phyloP scores from a whole-genome alignment of 2,329 filamentous ascomycete genomes.

The Metarhizium humberi region DNA sequence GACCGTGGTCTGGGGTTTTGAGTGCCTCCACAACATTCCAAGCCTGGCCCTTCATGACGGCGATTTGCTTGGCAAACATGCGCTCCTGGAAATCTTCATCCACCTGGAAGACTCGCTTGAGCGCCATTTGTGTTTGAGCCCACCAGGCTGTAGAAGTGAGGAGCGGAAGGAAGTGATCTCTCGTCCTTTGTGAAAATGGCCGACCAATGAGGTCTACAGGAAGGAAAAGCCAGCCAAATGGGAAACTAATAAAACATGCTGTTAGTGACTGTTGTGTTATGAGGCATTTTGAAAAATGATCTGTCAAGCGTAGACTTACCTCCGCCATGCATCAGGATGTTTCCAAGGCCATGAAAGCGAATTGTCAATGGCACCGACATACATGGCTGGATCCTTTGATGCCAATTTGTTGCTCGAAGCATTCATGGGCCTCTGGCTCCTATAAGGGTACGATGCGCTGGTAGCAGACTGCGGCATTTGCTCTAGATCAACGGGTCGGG shows the following conservation, averaged over 20 bases:
- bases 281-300: background rate
- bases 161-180: constrained; percentile 91
- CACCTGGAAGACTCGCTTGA: constrained; percentile 81
- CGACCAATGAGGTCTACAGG: constrained; percentile 93
- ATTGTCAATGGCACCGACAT: constrained; percentile 92
- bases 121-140: constrained; percentile 81
- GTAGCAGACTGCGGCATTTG: constrained; percentile 31
- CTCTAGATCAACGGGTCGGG: constrained; percentile 50
- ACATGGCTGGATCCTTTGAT: constrained; percentile 49
- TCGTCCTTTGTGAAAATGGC: constrained; percentile 88
- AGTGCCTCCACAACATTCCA: constrained; percentile 99
- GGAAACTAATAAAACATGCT: constrained; percentile 56
- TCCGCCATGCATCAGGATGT: constrained; percentile 80
- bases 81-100: constrained; percentile 95
- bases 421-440: constrained; percentile 75
- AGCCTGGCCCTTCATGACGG: constrained; percentile 97
- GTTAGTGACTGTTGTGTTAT: constrained; percentile 14
- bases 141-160: constrained; percentile 95
- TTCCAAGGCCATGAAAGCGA: constrained; percentile 99
- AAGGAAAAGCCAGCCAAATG: constrained; percentile 96
- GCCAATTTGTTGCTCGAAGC: constrained; percentile 45
- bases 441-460: constrained; percentile 56
- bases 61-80: constrained; percentile 98
- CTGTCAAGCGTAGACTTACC: constrained; percentile 22
- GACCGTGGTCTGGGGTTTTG: constrained; percentile 85